Evolutionary conservation across 73 alveolate genomes (phyloP).

Genomic region (Tetrahymena borealis): DNA sequence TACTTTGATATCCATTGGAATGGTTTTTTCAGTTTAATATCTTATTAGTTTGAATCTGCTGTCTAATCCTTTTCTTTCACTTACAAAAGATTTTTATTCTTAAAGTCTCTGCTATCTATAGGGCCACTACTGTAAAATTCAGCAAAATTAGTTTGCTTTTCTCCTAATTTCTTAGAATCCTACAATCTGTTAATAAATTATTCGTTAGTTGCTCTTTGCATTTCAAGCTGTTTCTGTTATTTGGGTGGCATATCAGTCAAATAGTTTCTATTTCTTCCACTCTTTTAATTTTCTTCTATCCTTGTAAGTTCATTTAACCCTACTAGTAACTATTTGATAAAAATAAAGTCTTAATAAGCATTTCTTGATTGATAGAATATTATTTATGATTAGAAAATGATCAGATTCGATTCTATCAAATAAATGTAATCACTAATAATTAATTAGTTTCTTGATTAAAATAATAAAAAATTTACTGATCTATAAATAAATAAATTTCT

Average conservation of each 20-base stretch:
- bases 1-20: neutral
- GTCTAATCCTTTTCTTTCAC: neutral
- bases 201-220: neutral
- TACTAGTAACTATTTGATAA: neutral
- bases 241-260: neutral
- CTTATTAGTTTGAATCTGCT: neutral
- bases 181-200: neutral
- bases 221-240: neutral
- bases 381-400: too few relatives aligned
- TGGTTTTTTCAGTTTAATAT: neutral
- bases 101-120: neutral
- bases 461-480: too few relatives aligned
- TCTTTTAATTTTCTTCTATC: neutral
- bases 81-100: neutral
- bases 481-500: too few relatives aligned
- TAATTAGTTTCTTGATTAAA: too few relatives aligned
- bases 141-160: neutral
- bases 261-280: neutral
- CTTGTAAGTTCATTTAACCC: neutral
- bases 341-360: too few relatives aligned
- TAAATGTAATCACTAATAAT: too few relatives aligned
- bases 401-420: too few relatives aligned
- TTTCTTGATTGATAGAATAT: too few relatives aligned
- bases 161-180: neutral
- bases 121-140: neutral